Base-by-base conservation (phyloP, 192 early-diverging fungal species). In the Backusella australiensis region DNA sequence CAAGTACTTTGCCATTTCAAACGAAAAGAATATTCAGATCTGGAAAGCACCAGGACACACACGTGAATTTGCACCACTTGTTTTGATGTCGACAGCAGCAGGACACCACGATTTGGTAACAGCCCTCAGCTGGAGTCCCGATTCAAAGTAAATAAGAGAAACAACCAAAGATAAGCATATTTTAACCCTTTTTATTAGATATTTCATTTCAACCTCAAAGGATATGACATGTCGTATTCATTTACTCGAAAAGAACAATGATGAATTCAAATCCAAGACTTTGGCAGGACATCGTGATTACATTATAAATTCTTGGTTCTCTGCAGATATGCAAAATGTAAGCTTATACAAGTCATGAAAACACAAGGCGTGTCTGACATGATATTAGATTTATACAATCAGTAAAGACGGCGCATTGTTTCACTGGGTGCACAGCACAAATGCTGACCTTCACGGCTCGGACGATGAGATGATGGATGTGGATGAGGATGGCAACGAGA, bases 41-140 rank as follows among this genome's bases (percentile, higher is more conserved):
- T 99, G 97, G 97, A 88, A 89, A 78, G 93, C 97, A 29, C 98
- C 98, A 34, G 94, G 95, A 71, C 93, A 91, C 80, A 91, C 92
- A 35, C 86, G 93, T 74, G 97, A 99, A 86, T 98, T 97, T 77
- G 88, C 94, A 6, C 96, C 97, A 19, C 94, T 99, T 82, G 90
- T 94, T 34, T 83, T 98, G 74, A 92, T 95, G 78, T 88, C 91
- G 41, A 90, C 82, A 26, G 91, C 91, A 67, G 86, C 92, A 17
- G 96, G 94, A 23, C 93, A 93, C 75, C 94, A 89, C 75, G 97
- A 99, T 78, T 93, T 96, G 69, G 91, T 99, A 11, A 90, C 88
- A 14, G 84, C 82, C 32, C 83, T 99, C 63, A 89, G 88, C 39
- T 99, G 97, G 97, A 91, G 94, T 26, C 82, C 86, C 14, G 96